Percentiles rank a stretch among this genome's conserved stretches.
phyloP scores from a whole-genome alignment of 2,329 filamentous ascomycete species.

The Plenodomus lindquistii region DNA sequence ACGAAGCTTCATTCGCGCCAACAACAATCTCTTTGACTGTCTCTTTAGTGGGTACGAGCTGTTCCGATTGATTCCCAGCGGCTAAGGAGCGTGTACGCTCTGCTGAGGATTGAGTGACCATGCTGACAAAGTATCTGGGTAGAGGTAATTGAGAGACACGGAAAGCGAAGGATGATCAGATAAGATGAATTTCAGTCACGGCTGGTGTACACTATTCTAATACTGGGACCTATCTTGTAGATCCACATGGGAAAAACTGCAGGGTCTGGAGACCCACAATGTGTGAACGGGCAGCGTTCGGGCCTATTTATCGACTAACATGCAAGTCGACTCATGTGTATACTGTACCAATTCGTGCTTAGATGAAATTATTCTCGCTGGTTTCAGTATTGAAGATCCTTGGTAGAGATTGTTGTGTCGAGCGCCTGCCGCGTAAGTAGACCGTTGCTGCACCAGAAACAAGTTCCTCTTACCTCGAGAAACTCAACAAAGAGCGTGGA shows the following conservation, averaged over 20 bases:
- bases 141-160: neutral
- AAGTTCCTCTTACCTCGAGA: too few species aligned
- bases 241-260: neutral
- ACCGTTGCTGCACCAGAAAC: too few species aligned
- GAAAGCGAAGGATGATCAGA: neutral
- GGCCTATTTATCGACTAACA: too few species aligned
- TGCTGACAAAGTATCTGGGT: neutral
- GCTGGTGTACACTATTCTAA: neutral
- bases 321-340: neutral
- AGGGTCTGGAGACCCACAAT: neutral
- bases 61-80: neutral
- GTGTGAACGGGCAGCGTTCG: neutral
- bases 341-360: too few species aligned
- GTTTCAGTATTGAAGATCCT: too few species aligned
- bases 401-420: too few species aligned
- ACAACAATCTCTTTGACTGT: constrained; percentile 2
- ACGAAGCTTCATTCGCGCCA: constrained; percentile 9
- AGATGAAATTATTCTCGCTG: too few species aligned
- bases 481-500: too few species aligned
- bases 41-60: neutral
- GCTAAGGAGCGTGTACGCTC: neutral
- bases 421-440: too few species aligned
- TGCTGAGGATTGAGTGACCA: neutral
- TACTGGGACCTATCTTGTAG: neutral
- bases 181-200: neutral